These are phyloP conservation scores for Glomus cerebriforme DNA, from an alignment of 192 early-diverging fungal genomes.

Conservation along the genomic window DNA sequence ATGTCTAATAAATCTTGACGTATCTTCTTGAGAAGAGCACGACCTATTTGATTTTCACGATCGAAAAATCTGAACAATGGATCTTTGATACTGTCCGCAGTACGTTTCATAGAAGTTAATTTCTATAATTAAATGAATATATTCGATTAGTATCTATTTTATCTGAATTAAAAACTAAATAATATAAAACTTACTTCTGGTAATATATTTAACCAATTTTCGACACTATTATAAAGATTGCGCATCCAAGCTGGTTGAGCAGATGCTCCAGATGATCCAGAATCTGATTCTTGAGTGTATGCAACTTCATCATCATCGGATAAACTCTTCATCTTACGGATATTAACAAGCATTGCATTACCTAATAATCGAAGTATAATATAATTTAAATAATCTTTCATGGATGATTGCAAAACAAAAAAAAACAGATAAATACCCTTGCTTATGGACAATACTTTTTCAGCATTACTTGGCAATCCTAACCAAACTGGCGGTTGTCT, in stretches of 20 bases:
- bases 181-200: constrained; percentile 33
- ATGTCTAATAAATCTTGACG: constrained; percentile 70
- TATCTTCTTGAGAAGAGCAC: constrained; percentile 60
- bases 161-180: neutral
- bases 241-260: constrained; percentile 80
- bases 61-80: constrained; percentile 85
- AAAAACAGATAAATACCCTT: constrained; percentile 59
- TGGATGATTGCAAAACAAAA: constrained; percentile 63
- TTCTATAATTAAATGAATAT: neutral
- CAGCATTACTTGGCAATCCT: constrained; percentile 91
- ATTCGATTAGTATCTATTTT: neutral
- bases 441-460: constrained; percentile 81
- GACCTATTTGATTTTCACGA: constrained; percentile 71
- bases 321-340: constrained; percentile 80
- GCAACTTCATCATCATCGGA: constrained; percentile 80
- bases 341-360: constrained; percentile 75
- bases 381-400: constrained; percentile 47
- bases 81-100: constrained; percentile 48
- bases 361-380: constrained; percentile 44
- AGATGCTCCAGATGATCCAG: constrained; percentile 28
- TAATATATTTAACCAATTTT: constrained; percentile 61
- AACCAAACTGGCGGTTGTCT: constrained; percentile 97
- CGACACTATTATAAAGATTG: constrained; percentile 50
- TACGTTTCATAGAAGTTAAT: constrained; percentile 35
- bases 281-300: constrained; percentile 39